Base-by-base conservation (phyloP, 2,329 filamentous ascomycete genomes). In the Fusarium aywerte region DNA sequence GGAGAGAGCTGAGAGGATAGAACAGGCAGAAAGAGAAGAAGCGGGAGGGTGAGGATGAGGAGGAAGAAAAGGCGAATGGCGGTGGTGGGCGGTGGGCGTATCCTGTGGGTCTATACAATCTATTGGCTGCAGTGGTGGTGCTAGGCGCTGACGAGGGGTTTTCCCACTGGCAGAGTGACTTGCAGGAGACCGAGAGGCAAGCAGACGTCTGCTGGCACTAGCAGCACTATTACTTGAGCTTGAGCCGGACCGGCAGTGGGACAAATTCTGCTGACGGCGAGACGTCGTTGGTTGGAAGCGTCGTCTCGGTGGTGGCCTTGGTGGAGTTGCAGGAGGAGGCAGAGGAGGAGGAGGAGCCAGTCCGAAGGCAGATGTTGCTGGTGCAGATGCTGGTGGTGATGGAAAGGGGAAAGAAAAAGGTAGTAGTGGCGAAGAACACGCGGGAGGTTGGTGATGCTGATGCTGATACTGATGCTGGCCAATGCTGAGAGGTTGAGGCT, bases 1-100 rank as follows among this genome's bases (percentile, higher is more conserved):
- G 73, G 58, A 67, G 53, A 58, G 48, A 54, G 53, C 51, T 44
- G 61, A 69, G 51, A 65, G 59, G 60, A 58, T 59, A 64, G 66
- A 63, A 52, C 40, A 67, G 64, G 67, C 62, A 71, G 68, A 65
- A 67, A 67, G 63, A 58, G 67, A 64, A 67, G 66, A 68, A 52
- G 65, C 45, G 66, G 63, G 63, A 64, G 62, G 62, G 59, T 55
- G 73, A 74, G 69, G 68, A 65, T 71, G 73, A 70, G 71, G 73
- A 69, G 66, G 67, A 73, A 73, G 68, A 76, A 74, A 75, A 75
- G 71, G 65, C 68, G 69, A 68, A 62, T 71, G 68, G 59, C 62
- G 69, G 71, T 40, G 71, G 67, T 71, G 65, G 70, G 64, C 44
- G 63, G 59, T 56, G 68, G 65, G 61, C 39, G 65, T 64, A 32